Base-by-base conservation (phyloP, 345 rosid genomes). In the Eucalyptus polyanthemos region DNA sequence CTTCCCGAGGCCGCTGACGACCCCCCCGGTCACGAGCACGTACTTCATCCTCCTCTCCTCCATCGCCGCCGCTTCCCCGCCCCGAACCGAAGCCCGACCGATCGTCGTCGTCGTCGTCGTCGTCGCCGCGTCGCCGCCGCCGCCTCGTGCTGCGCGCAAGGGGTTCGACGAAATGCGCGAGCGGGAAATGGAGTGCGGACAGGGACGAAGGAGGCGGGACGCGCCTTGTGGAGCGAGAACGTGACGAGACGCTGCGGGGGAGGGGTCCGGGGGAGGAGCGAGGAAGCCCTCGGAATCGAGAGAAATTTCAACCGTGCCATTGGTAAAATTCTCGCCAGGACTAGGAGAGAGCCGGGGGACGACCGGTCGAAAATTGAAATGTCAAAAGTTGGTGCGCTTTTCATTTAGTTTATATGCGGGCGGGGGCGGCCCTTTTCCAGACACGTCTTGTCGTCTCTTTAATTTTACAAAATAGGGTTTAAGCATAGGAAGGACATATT, bases 1-100 rank as follows among this genome's bases (percentile, higher is more conserved):
- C 90, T 97, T 97, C 88, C 99, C 99, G 58, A 97, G 97, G 49
- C 99, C 99, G 88, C 99, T 97, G 50, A 97, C 99, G 53, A 97
- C 99, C 91, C 99, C 99, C 56, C 99, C 99, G 8, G 98, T 95
- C 76, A 97, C 98, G 91, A 97, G 88, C 50, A 97, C 99, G 93
- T 95, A 97, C 96, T 97, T 97, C 99, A 97, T 97, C 92, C 60
- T 69, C 86, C 85, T 51, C 65, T 9, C 44, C 87, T 31, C 65
- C 54, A 34, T n/a, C 27, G 54, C 87, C 29, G 45, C 87, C 29
- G 42, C 80, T 54, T 37, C 42, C 76, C 87, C 37, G 42, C n/a
- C 45, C 86, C 9, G 4, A 19, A 25, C 42, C 49, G 44, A 50
- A 4, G 62, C 17, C 34, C 44, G 34, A 44, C 42, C 54, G 56